Base-by-base conservation (phyloP, 371 early-diverging fungal genomes). In the Capillidium heterosporum region DNA sequence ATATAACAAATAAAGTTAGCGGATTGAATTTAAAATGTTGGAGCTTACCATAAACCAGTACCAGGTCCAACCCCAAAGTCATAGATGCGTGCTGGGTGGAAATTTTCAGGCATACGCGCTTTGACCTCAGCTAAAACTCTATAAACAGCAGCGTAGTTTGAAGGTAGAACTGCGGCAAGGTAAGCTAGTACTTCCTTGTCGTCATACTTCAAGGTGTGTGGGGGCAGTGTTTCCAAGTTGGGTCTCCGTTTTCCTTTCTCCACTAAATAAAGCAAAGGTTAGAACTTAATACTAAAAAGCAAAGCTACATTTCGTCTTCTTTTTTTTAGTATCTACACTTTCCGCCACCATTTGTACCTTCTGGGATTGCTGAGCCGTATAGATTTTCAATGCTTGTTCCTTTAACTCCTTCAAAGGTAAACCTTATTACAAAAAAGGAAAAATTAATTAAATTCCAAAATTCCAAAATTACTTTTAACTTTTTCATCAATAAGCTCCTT, bases 41-140 rank as follows among this genome's bases (percentile, higher is more conserved):
- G n/a, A n/a, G n/a, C n/a, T 57, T 71, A 78, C 84, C 85, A 91
- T 32, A 91, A 68, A 7, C 78, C 85, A 3, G 89, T 85, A 28
- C 86, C 93, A 3, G 91, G 90, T 1, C 93, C 93, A 0, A 81
- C 78, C 19, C 89, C 93, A 63, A 89, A 87, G 67, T 92, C 93
- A 48, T 89, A 58, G 26, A 88, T 66, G 0, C 68, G 68, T 24
- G 51, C 65, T 0, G 91, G 90, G 1, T 61, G 47, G 57, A 85
- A 77, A 35, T 4, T 7, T 21, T 68, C 70, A 1, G 85, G 77
- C 1, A 83, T 40, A 29, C 87, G 67, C 10, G 51, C 62, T 1
- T 64, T 53, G 2, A 88, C 55, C 61, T 92, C 89, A 7, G 46
- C 44, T 51, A 91, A 63, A 4, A 89, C 82, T 61, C 82, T 84